Evolutionary conservation across 805 yeast genomes (phyloP), one percentile per base, ranked within the genome.

Genomic region (Starmerella gropengiesseri): DNA sequence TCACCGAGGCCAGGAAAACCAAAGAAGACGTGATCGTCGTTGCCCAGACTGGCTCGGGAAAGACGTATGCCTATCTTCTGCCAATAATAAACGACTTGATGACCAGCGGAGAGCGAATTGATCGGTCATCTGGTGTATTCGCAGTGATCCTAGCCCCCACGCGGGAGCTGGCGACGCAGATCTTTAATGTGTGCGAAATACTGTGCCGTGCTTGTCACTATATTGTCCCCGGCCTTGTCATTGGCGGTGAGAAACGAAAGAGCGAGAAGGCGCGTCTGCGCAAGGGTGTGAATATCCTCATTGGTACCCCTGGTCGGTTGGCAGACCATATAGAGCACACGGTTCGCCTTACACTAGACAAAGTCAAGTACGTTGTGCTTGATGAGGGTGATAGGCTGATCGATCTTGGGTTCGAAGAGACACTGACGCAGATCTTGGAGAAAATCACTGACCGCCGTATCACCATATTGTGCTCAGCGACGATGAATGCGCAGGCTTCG

Each of bases 11-110:
- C 22, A 52, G 73, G 6, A 53, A 61, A 12, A 53, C 58, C 7
- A 64, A 70, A 17, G 62, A 67, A 25, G 98, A 91, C 61, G 64
- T 86, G 43, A 81, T 91, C 52, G 81, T 91, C 36, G 93, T 86
- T 57, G 95, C 99, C 0, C 96, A 93, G 62, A 91, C 99, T 0
- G 99, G 99, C 41, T 87, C 97, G 0, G 99, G 99, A 61, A 91
- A 91, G 61, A 91, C 99, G 0, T 63, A 91, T 43, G 78, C 97
- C 0, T 93, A 82, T 59, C 66, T 80, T 3, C 64, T 93, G 29
- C 99, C 98, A 1, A 78, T 93, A 17, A 61, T 89, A 49, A 77
- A 82, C 50, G 71, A 75, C 46, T 67, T 91, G 32, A 74, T 85
- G 74, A 62, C 68, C 22, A 74, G 75, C 54, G 22, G 34, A 2